Percentiles rank a stretch among this genome's conserved stretches.
phyloP scores from a whole-genome alignment of 2,329 filamentous ascomycete species.

The Stemphylium lycopersici region DNA sequence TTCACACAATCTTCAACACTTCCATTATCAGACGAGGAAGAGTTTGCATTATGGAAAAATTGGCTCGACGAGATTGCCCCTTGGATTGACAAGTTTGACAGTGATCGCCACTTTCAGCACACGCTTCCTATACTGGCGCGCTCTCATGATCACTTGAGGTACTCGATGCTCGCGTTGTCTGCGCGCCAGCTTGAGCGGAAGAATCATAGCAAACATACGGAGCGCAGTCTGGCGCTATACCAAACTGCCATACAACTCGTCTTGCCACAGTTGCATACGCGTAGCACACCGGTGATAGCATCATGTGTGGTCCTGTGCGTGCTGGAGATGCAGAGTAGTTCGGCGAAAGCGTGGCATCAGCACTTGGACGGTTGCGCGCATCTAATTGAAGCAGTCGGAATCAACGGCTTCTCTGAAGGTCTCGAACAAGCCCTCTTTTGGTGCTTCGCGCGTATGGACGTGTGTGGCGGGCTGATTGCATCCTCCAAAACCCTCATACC shows the following conservation, averaged over 20 bases:
- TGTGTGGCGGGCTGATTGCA: constrained; percentile 63
- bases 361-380: constrained; percentile 64
- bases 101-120: constrained; percentile 59
- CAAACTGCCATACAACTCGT: constrained; percentile 60
- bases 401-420: constrained; percentile 60
- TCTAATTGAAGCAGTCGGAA: constrained; percentile 58
- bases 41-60: constrained; percentile 36
- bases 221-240: constrained; percentile 60
- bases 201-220: constrained; percentile 52
- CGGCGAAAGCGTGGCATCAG: constrained; percentile 59
- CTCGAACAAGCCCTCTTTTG: constrained; percentile 62
- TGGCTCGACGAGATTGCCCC: constrained; percentile 61
- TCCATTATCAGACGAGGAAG: constrained; percentile 16
- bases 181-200: constrained; percentile 63
- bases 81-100: constrained; percentile 65
- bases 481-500: constrained; percentile 58
- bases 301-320: constrained; percentile 57
- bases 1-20: neutral
- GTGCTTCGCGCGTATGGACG: constrained; percentile 65
- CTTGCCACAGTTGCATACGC: constrained; percentile 51
- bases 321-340: constrained; percentile 58
- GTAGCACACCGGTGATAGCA: constrained; percentile 55
- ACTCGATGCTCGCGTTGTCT: constrained; percentile 62
- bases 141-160: constrained; percentile 56
- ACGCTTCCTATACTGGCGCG: constrained; percentile 59